Percentiles rank a stretch among this genome's conserved stretches.
phyloP scores from a whole-genome alignment of 192 early-diverging fungal genomes.

The Piromyces finnis region DNA sequence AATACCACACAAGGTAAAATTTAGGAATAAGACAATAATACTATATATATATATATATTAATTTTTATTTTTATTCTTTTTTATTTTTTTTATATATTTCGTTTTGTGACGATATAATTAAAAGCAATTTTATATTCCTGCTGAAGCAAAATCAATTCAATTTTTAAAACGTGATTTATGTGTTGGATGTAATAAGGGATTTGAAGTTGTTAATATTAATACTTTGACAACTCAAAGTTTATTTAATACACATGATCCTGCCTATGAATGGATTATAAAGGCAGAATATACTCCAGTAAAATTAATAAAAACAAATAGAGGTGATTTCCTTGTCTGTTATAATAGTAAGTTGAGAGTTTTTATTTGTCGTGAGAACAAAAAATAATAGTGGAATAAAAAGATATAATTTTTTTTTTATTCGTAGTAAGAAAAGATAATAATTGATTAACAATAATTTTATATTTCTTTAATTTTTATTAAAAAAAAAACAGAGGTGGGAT shows the following conservation, averaged over 20 bases:
- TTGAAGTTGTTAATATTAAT: constrained; percentile 79
- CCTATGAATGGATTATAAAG: neutral
- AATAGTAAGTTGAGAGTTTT: neutral
- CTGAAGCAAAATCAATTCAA: constrained; percentile 71
- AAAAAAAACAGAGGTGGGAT: no score
- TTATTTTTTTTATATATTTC: no score
- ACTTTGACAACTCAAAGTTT: constrained; percentile 59
- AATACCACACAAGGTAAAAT: neutral
- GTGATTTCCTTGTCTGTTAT: neutral
- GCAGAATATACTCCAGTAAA: neutral
- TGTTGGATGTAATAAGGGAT: constrained; percentile 79
- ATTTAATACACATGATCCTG: neutral
- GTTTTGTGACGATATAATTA: no score
- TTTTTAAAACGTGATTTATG: constrained; percentile 69
- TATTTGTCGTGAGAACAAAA: no score
- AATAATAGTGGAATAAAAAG: no score
- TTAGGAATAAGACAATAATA: no score
- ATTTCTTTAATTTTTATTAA: no score
- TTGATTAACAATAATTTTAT: no score
- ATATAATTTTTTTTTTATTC: no score
- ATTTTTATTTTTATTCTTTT: no score
- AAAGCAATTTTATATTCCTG: constrained; percentile 76
- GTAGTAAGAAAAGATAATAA: no score
- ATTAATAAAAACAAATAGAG: neutral
- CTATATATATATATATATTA: no score